Evolutionary conservation across 75 land plant genomes (phyloP).

Genomic region (Adiantum capillusveneris): DNA sequence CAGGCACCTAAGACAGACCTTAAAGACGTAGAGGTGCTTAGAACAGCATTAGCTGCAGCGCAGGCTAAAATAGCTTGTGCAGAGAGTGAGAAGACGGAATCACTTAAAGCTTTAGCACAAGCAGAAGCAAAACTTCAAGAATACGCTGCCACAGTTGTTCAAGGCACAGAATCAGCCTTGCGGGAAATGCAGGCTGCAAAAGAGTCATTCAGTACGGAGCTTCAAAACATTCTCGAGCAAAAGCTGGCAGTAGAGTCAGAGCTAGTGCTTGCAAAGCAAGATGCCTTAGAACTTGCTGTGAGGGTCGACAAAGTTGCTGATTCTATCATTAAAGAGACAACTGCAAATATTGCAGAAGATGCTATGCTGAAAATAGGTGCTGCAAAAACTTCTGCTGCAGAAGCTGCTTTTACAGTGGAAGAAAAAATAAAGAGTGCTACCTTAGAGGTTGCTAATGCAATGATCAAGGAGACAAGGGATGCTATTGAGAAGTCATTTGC

Average conservation of each 20-base stretch:
- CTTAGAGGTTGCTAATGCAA: conserved; percentile 28
- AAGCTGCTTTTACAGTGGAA: conserved; percentile 39
- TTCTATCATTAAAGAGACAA: conserved; percentile 41
- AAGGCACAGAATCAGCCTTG: conserved; percentile 38
- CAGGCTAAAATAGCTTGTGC: conserved; percentile 30
- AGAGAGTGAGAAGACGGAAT: conserved; percentile 33
- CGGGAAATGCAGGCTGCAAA: conserved; percentile 39
- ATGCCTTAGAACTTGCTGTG: conserved; percentile 60
- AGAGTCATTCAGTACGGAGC: conserved; percentile 25
- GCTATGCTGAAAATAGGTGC: conserved; percentile 37
- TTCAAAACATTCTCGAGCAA: conserved; percentile 33
- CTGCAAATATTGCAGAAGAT: conserved; percentile 47
- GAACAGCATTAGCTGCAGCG: conserved; percentile 34
- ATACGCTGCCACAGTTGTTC: conserved; percentile 25
- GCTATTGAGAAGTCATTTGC: conserved; percentile 38
- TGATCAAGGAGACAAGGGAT: conserved; percentile 33
- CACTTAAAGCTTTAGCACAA: conserved; percentile 37
- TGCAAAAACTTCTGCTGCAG: conserved; percentile 64
- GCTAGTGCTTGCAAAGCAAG: conserved; percentile 50
- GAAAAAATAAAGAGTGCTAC: conserved; percentile 33
- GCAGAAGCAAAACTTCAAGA: conserved; percentile 47
- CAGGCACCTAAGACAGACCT: not conserved
- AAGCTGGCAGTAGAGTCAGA: conserved; percentile 41
- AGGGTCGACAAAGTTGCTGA: conserved; percentile 59
- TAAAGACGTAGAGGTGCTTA: conserved; percentile 9